Evolutionary conservation across 768 basidiomycete genomes (phyloP).

Genomic region (Leucocoprinus sp.): DNA sequence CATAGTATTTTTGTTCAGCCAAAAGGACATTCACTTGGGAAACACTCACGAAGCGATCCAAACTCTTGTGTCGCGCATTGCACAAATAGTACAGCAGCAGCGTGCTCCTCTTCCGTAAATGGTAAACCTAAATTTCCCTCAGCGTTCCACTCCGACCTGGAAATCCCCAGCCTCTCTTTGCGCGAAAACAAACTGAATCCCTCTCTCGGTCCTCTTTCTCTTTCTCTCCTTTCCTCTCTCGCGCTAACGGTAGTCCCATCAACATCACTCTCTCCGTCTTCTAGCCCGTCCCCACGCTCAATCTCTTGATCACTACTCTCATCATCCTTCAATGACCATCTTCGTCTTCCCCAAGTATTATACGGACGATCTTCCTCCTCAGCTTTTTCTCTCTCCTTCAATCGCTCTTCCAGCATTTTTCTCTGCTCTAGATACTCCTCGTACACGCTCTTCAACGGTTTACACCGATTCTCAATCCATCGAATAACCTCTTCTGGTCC

Average conservation of each 20-base stretch:
- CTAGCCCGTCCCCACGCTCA: background rate
- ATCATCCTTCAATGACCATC: constrained; percentile 9
- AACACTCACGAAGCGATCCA: constrained; percentile 9
- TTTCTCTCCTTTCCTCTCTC: background rate
- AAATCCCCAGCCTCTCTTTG: background rate
- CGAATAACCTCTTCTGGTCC: constrained; percentile 9
- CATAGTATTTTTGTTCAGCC: background rate
- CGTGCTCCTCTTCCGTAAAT: constrained; percentile 11
- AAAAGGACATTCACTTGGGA: too few relatives aligned
- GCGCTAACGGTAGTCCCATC: background rate
- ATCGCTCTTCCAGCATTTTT: constrained; percentile 7
- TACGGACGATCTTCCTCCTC: constrained; percentile 9
- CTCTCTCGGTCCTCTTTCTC: background rate
- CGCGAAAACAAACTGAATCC: background rate
- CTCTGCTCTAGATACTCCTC: constrained; percentile 11
- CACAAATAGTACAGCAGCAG: constrained; percentile 9
- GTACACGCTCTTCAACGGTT: constrained; percentile 8
- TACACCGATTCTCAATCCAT: constrained; percentile 10
- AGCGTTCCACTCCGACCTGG: constrained; percentile 6
- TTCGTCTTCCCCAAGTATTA: constrained; percentile 7
- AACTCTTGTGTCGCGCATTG: constrained; percentile 11
- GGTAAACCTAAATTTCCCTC: constrained; percentile 8
- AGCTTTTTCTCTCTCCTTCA: constrained; percentile 6
- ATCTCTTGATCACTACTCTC: background rate
- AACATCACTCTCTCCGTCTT: background rate